Evolutionary conservation across 2,329 filamentous ascomycete genomes (phyloP).

Genomic region (Stagonosporopsis vannaccii): DNA sequence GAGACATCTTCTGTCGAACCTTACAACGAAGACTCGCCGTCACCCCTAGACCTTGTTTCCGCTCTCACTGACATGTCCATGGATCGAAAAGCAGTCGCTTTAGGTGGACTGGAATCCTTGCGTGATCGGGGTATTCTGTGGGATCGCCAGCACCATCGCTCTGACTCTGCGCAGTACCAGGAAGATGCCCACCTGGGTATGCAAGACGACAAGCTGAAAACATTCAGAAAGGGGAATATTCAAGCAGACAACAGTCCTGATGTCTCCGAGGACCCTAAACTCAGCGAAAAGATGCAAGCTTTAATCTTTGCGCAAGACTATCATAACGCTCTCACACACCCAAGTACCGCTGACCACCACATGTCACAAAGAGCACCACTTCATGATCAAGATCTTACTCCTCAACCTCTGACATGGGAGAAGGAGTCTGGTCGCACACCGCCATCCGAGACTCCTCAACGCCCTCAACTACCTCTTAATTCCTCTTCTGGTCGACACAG

Average conservation of each 20-base stretch:
- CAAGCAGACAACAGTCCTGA: neutral
- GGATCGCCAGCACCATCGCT: neutral
- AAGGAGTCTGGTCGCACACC: slow-evolving; percentile 17
- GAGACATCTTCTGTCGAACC: neutral
- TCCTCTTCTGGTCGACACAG: neutral
- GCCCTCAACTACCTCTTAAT: neutral
- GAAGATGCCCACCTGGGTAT: neutral
- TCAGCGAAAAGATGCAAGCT: slow-evolving; percentile 26
- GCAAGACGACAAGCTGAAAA: neutral
- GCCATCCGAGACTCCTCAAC: neutral
- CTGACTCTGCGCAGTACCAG: neutral
- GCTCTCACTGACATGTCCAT: slow-evolving; percentile 25
- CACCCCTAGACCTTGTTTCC: slow-evolving; percentile 16
- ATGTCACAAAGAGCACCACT: neutral
- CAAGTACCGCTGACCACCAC: slow-evolving; percentile 26
- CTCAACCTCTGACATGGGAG: slow-evolving; percentile 32
- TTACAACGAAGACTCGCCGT: neutral
- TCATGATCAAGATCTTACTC: slow-evolving; percentile 8
- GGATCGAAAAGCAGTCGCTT: slow-evolving; percentile 34
- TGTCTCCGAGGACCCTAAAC: slow-evolving; percentile 14
- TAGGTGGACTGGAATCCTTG: slow-evolving; percentile 24
- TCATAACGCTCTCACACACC: slow-evolving; percentile 35
- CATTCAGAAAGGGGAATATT: neutral
- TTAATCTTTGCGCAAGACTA: slow-evolving; percentile 42
- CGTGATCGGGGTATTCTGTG: slow-evolving; percentile 3